Base-by-base conservation (phyloP, 805 yeast species). In the Priceomyces haplophilus region DNA sequence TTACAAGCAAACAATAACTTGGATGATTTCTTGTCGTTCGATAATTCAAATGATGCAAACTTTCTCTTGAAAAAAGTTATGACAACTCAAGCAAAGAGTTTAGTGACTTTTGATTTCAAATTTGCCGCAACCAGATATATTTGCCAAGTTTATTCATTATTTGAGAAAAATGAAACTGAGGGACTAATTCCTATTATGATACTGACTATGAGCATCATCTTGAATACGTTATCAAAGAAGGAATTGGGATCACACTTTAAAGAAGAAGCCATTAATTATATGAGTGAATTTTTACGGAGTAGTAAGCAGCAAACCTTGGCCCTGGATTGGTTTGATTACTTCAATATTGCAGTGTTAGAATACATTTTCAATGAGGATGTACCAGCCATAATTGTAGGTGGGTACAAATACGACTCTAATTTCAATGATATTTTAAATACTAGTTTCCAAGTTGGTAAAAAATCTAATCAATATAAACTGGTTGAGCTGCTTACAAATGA, bases 121-220 rank as follows among this genome's bases (percentile, higher is more conserved):
- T 43, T 43, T 6, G 42, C 38, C 7, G 56, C 56, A 2, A 46
- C 58, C 2, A 48, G 50, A n/a, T 64, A 65, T 36, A 37, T 55
- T 10, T 36, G 41, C 13, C 39, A 38, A 13, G 48, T 54, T 7
- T 48, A 42, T 36, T 31, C 37, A 16, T 23, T 47, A 4, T 62
- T 62, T 31, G 40, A 42, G 10, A 19, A 29, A 19, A 31, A 38
- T 7, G 15, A 37, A 3, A 29, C 40, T 12, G 42, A 38, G 6
- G 10, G 16, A 3, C 21, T 19, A 19, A 10, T 19, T 5, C 39
- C 35, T 16, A 19, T 36, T 3, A 23, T 47, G 3, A 20, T 24
- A 20, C 10, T 35, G 24, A 7, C 29, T 7, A 3, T 48, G 1
- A 45, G 34, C 19, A 10, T 36, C n/a, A 18, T 38, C n/a, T 15